These are phyloP conservation scores for Cercospora sp. DNA, from an alignment of 2,329 filamentous ascomycete species.

Conservation along the genomic window DNA sequence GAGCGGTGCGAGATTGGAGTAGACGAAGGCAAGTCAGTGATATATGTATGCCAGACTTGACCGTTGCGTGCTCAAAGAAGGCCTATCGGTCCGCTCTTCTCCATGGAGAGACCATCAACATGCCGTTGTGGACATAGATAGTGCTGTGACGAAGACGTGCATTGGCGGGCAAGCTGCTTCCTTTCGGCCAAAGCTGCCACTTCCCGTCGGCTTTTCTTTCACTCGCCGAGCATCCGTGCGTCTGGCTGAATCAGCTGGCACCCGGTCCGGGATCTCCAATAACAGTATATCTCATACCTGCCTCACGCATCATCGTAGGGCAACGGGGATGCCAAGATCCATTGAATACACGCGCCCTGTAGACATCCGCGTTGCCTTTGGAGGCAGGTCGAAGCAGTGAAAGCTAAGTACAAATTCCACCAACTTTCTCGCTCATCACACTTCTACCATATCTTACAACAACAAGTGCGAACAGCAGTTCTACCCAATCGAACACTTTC, in stretches of 20 bases:
- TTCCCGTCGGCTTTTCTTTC: constrained; percentile 7
- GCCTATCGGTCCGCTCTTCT: not conserved
- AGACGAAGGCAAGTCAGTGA: not conserved
- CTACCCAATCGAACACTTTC: too few relatives aligned
- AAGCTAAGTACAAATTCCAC: not conserved
- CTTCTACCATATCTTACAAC: too few relatives aligned
- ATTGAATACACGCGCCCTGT: constrained; percentile 1
- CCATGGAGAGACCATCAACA: not conserved
- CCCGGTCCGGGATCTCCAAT: not conserved
- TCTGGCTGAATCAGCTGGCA: not conserved
- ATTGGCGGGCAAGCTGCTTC: constrained; percentile 9
- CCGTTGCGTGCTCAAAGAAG: not conserved
- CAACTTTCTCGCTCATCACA: not conserved
- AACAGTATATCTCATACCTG: not conserved
- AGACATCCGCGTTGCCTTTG: constrained; percentile 8
- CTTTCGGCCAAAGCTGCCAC: constrained; percentile 4
- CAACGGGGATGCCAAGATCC: not conserved
- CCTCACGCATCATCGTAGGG: not conserved
- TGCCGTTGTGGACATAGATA: constrained; percentile 7
- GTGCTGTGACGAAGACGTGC: not conserved
- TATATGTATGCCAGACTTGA: not conserved
- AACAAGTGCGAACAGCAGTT: too few relatives aligned
- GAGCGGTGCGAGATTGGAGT: not conserved
- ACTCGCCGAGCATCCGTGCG: constrained; percentile 11
- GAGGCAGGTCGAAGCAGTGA: constrained; percentile 7